Base-by-base conservation (phyloP, 2,329 filamentous ascomycete genomes). In the Monosporascus sp. region DNA sequence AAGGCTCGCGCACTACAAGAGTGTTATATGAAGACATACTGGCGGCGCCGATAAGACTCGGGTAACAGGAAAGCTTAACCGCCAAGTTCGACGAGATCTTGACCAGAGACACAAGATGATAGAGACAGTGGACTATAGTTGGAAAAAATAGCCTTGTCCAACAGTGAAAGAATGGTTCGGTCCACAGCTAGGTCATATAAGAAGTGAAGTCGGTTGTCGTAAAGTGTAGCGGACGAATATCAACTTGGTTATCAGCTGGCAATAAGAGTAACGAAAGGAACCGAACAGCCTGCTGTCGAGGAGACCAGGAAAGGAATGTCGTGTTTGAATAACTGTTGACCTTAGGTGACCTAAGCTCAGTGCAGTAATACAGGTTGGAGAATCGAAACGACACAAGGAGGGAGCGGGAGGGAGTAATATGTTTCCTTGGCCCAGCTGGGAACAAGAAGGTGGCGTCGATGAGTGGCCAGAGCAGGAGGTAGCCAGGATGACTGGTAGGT, bases 221-320 rank as follows among this genome's bases (percentile, higher is more conserved):
- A 52, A 36, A 36, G 49, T 37, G 25, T 41, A 50, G 54, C 43
- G 35, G 24, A 48, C 39, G 53, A 56, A 63, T 60, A 27, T 65
- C 62, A 63, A 65, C 62, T 62, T 56, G 51, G 52, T 46, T n/a
- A 54, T 50, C 56, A 45, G 35, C 44, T 48, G 50, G 20, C 5
- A 52, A 54, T 49, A 25, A 11, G 41, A 20, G 44, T 50, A 22
- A 58, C 43, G 57, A 58, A 60, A 54, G 48, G 45, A 50, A 56
- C 46, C 46, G 15, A 57, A 62, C 59, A 64, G 60, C 62, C 61
- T 58, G 61, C 62, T 62, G 61, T 57, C 54, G 38, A 49, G 24
- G 48, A 43, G 49, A 39, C n/a, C 18, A 20, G 7, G 9, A 20
- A 38, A 50, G 47, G 49, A 18, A 45, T 20, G 41, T 38, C 49